A percentile compares a stretch with the other conserved stretches of the same genome.
Conservation (phyloP, 2,329 filamentous ascomycete species). For the Penicillium psychrosexuale region DNA sequence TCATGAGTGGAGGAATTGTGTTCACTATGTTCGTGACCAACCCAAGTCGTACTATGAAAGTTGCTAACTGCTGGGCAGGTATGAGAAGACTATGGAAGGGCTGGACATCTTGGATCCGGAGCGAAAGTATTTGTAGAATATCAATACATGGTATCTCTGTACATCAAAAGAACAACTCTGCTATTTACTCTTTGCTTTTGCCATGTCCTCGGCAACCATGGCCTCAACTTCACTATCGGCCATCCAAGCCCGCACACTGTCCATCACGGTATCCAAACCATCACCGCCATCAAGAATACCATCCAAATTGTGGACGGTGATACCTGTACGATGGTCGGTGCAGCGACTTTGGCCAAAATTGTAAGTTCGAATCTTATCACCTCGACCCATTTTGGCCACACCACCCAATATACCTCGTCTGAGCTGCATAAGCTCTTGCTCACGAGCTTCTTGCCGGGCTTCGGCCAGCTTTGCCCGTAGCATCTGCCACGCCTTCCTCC, state of each 20-base stretch:
- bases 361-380: slow-evolving; percentile 92
- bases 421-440: slow-evolving; percentile 72
- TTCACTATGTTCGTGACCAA: slow-evolving; percentile 73
- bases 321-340: slow-evolving; percentile 80
- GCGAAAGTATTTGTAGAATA: slow-evolving; percentile 68
- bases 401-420: slow-evolving; percentile 74
- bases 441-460: slow-evolving; percentile 72
- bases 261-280: slow-evolving; percentile 70
- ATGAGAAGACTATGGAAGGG: slow-evolving; percentile 92
- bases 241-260: slow-evolving; percentile 73
- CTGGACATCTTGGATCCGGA: slow-evolving; percentile 79
- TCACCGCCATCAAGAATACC: slow-evolving; percentile 75
- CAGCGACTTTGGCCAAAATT: slow-evolving; percentile 77
- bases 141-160: slow-evolving; percentile 21
- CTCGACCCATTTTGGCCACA: slow-evolving; percentile 75
- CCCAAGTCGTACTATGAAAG: background rate
- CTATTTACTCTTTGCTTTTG: slow-evolving; percentile 25
- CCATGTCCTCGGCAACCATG: slow-evolving; percentile 63
- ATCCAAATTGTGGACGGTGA: slow-evolving; percentile 76
- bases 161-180: background rate
- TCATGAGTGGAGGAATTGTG: slow-evolving; percentile 92
- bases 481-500: slow-evolving; percentile 81
- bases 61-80: slow-evolving; percentile 45
- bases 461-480: slow-evolving; percentile 80
- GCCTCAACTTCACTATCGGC: slow-evolving; percentile 69